These are phyloP conservation scores for Dothidotthia symphoricarpi DNA, from an alignment of 2,329 filamentous ascomycete genomes.

Conservation along the genomic window DNA sequence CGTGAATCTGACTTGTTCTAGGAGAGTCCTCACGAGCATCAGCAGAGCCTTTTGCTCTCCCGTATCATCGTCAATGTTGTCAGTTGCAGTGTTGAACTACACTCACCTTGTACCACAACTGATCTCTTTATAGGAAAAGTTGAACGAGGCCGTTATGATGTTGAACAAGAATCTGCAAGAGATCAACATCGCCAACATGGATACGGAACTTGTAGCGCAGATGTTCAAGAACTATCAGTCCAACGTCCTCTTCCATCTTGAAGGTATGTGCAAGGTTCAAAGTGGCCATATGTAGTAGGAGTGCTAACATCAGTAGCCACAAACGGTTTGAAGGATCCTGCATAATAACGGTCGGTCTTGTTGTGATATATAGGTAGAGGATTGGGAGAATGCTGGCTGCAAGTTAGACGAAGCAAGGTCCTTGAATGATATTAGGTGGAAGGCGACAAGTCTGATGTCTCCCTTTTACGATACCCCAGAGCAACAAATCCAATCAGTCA, in stretches of 20 bases:
- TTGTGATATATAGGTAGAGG: too few species aligned
- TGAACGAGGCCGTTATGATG: slow-evolving; percentile 89
- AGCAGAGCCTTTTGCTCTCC: slow-evolving; percentile 88
- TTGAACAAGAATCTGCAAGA: slow-evolving; percentile 93
- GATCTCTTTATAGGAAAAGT: slow-evolving; percentile 72
- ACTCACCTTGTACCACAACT: slow-evolving; percentile 3
- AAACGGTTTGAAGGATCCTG: slow-evolving; percentile 76
- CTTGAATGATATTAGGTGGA: too few species aligned
- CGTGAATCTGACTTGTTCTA: slow-evolving; percentile 32
- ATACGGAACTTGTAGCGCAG: slow-evolving; percentile 93
- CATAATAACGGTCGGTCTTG: slow-evolving; percentile 44
- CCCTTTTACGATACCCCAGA: slow-evolving; percentile 1
- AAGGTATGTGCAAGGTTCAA: slow-evolving; percentile 61
- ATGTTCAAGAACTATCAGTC: slow-evolving; percentile 99
- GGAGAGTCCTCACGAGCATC: slow-evolving; percentile 97
- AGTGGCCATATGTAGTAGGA: background rate
- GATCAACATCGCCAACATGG: slow-evolving; percentile 98
- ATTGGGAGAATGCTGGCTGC: too few species aligned
- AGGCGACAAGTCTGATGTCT: too few species aligned
- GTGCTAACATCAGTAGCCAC: slow-evolving; percentile 58
- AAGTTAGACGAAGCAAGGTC: too few species aligned
- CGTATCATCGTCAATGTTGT: slow-evolving; percentile 98
- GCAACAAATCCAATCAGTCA: background rate
- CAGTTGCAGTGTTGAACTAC: slow-evolving; percentile 43
- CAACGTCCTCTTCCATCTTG: slow-evolving; percentile 93